Base-by-base conservation (phyloP, 176 grass and related monocot species). In the Cymbopogon citratus region DNA sequence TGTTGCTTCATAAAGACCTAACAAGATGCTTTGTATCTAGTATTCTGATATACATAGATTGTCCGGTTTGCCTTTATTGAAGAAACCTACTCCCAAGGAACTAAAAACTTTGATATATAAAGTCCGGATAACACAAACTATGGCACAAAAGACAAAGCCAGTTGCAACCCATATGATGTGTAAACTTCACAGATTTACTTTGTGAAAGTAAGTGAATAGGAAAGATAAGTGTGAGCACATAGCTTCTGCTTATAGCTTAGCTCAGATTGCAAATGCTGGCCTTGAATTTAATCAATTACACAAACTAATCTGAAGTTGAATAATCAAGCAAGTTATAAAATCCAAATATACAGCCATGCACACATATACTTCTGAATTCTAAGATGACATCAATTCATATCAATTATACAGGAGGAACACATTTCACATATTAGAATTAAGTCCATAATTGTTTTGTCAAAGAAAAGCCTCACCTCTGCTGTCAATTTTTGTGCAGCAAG, bases 381-480 rank as follows among this genome's bases (percentile, higher is more conserved):
- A 7, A 39, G 63, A 65, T 46, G 9, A 2, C 16, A 14, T 0
- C 21, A n/a, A 52, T 18, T 26, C 56, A 14, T 67, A 38, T 38
- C 76, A 3, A 15, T 56, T 21, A 75, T 10, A 63, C n/a, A 72
- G 35, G 21, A 63, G 23, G 16, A 63, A 72, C 14, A 85, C 13
- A 26, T 7, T 80, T 56, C 16, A 43, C 59, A 34, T 19, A 43
- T 56, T 13, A 54, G 5, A 85, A 64, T 14, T 31, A 19, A 52
- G 62, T 79, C 11, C 3, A 14, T 24, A 54, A 24, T 0, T 46
- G 15, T 75, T 89, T 76, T 26, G 26, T 57, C 12, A 85, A 74
- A 64, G 1, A 71, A 83, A 6, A 82, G 39, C 83, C 77, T 99
- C 73, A 99, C 96, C 96, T 95, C 89, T 41, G 92, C 85, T 78